Conservation (phyloP, 257 asterid species). For the Haberlea rhodopensis region DNA sequence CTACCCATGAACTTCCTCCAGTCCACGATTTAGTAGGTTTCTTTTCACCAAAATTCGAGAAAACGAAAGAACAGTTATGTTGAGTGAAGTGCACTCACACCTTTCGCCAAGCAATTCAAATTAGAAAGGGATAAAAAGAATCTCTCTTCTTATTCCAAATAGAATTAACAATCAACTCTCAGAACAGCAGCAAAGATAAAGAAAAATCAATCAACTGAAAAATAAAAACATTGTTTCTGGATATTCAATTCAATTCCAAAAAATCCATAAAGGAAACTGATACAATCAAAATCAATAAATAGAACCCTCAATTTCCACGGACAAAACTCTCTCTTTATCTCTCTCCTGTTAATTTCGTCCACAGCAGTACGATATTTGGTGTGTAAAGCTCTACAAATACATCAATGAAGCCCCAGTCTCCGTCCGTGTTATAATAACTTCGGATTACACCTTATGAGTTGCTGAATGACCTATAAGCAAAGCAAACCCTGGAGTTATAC, state of each 20-base stretch:
- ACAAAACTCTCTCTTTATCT: slow-evolving; percentile 28
- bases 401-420: slow-evolving; percentile 26
- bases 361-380: slow-evolving; percentile 14
- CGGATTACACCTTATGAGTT: slow-evolving; percentile 31
- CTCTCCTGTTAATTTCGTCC: slow-evolving; percentile 7
- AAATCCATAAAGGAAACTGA: slow-evolving; percentile 27
- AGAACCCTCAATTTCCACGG: slow-evolving; percentile 24
- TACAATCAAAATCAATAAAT: slow-evolving; percentile 24
- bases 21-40: slow-evolving; percentile 22
- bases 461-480: slow-evolving; percentile 32
- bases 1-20: slow-evolving; percentile 54
- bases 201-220: slow-evolving; percentile 24
- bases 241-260: slow-evolving; percentile 35
- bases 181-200: slow-evolving; percentile 4
- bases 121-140: slow-evolving; percentile 12
- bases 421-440: slow-evolving; percentile 12
- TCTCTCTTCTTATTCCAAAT: slow-evolving; percentile 30
- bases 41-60: slow-evolving; percentile 18
- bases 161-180: slow-evolving; percentile 38
- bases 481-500: slow-evolving; percentile 26
- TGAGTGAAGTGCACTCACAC: background rate
- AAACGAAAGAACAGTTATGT: background rate
- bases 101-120: background rate
- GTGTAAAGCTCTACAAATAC: slow-evolving; percentile 24
- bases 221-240: slow-evolving; percentile 17